phyloP scores from a whole-genome alignment of 176 grass and related monocot genomes.

The Pontederia paniculata region DNA sequence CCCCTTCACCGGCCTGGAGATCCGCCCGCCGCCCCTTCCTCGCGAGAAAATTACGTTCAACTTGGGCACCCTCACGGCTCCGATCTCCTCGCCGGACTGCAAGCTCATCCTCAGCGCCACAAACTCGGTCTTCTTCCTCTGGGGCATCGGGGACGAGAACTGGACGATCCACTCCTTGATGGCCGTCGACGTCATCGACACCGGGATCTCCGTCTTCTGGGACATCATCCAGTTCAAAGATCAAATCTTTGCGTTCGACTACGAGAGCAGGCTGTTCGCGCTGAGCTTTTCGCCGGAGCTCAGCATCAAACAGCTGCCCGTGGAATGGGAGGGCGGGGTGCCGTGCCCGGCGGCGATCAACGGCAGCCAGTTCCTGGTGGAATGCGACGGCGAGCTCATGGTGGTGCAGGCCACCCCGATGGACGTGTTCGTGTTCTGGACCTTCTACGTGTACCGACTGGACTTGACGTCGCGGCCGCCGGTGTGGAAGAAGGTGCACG shows the following conservation, averaged over 20 bases:
- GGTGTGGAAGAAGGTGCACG: constrained; percentile 31
- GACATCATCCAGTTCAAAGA: constrained; percentile 35
- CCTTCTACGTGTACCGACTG: constrained; percentile 11
- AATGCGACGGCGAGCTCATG: constrained; percentile 39
- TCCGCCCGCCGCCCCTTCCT: constrained; percentile 27
- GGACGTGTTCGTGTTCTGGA: background rate
- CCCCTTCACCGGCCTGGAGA: constrained; percentile 25
- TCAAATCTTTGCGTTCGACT: constrained; percentile 31
- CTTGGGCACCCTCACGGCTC: constrained; percentile 20
- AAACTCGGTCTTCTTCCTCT: constrained; percentile 20
- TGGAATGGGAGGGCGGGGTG: background rate
- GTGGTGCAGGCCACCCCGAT: constrained; percentile 1
- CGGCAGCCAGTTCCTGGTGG: constrained; percentile 15
- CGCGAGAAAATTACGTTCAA: background rate
- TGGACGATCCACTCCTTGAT: constrained; percentile 19
- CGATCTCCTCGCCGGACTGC: constrained; percentile 32
- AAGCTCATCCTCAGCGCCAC: constrained; percentile 24
- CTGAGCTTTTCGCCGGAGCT: constrained; percentile 21
- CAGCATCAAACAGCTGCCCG: constrained; percentile 10
- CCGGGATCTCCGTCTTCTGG: background rate
- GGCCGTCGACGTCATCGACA: background rate
- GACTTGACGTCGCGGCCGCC: constrained; percentile 6
- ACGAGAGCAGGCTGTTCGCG: constrained; percentile 6
- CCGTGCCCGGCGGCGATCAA: background rate
- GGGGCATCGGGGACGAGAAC: constrained; percentile 25